Evolutionary conservation across 2,329 filamentous ascomycete species (phyloP), one percentile per base, ranked within the genome.

Genomic region (Ophiostoma quercus): DNA sequence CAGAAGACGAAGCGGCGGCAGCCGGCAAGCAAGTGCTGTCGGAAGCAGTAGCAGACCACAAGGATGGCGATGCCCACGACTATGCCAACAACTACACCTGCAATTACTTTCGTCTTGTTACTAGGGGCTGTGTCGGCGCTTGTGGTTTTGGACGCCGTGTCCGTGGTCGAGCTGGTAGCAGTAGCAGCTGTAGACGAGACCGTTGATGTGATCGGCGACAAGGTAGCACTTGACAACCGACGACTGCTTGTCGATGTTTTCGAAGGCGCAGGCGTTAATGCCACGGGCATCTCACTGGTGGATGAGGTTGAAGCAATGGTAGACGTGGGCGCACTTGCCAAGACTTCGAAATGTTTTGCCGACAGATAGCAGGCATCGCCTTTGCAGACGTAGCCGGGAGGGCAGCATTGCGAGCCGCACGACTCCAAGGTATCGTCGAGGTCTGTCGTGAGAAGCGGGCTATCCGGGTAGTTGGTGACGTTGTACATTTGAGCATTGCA

Each of bases 341-440:
- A 25, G 51, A n/a, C 16, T 11, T 3, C 22, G 3, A 57, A 5
- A 7, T 14, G 25, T 9, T 29, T 22, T 25, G 51, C 51, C 6
- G 11, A 29, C 57, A 62, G 9, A 62, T 16, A 57, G n/a, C n/a
- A 57, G 11, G 22, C 22, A 25, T 9, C 22, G n/a, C 3, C n/a
- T 11, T 25, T 9, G 62, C 62, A 65, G 9, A 5, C 7, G 19
- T 22, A 65, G 62, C 74, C 74, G 11, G 74, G 73, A 1, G 74
- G 74, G 51, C 74, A 75, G 66, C 74, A 75, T 29, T 6, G 16
- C 8, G 11, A 25, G 11, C 69, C 70, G 68, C 74, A 75, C 1
- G 54, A 51, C 2, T 70, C 63, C 37, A 74, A 68, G 1, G 66
- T 11, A 2, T 32, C 7, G 14, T 65, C 47, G 19, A 74, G 69